A percentile compares a stretch with the other conserved stretches of the same genome.
phyloP scores from a whole-genome alignment of 441 rosid genomes.

The Erysimum cheiri region DNA sequence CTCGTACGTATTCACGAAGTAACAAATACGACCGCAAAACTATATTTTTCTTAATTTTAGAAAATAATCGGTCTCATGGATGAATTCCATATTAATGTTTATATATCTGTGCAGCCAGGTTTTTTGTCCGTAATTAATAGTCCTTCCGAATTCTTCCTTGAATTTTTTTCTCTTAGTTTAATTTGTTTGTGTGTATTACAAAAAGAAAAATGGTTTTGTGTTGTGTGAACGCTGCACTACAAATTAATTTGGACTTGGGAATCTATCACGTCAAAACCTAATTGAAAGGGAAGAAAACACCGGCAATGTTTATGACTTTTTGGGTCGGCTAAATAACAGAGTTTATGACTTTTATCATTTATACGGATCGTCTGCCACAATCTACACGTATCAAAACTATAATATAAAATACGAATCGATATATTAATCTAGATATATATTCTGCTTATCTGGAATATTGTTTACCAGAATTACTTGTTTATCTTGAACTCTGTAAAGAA shows the following conservation, averaged over 20 bases:
- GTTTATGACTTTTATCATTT: background rate
- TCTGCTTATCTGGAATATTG: background rate
- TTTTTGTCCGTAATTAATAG: background rate
- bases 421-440: background rate
- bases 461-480: too few species aligned
- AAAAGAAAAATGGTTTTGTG: background rate
- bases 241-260: background rate
- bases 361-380: slow-evolving; percentile 1
- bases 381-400: background rate
- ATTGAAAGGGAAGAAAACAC: background rate
- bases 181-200: background rate
- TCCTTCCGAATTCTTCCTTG: background rate
- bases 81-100: slow-evolving; percentile 13
- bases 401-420: background rate
- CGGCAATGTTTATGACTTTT: slow-evolving; percentile 4
- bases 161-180: background rate
- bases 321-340: background rate
- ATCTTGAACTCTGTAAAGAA: background rate
- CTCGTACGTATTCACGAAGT: too few species aligned
- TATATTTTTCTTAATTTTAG: background rate
- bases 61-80: background rate
- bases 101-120: slow-evolving; percentile 18
- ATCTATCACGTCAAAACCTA: slow-evolving; percentile 27
- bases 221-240: background rate
- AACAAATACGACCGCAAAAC: background rate